A percentile compares a stretch with the other conserved stretches of the same genome.
Evolutionary conservation across 164 flowering plant genomes (phyloP).

Genomic region (Annona cherimola): DNA sequence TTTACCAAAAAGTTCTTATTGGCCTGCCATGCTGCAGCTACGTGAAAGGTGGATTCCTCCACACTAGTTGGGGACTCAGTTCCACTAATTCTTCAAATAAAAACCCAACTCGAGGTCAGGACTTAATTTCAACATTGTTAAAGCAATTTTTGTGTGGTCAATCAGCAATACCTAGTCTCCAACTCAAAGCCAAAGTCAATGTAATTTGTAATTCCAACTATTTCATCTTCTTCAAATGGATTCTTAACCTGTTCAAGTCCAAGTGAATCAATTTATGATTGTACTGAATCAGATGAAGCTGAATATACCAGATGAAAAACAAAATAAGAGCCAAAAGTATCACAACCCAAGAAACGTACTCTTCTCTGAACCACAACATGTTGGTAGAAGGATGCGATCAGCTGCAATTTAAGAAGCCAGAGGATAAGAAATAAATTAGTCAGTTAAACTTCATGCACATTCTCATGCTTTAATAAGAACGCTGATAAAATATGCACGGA

Average conservation of each 20-base stretch:
- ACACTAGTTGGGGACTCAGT: conserved; percentile 31
- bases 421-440: conserved; percentile 12
- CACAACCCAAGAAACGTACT: conserved; percentile 40
- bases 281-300: not conserved
- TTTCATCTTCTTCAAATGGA: conserved; percentile 70
- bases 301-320: not conserved
- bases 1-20: conserved; percentile 86
- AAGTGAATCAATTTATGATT: conserved; percentile 13
- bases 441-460: not conserved
- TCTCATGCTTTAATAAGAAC: not conserved
- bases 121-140: not conserved
- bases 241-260: conserved; percentile 84
- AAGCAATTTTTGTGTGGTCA: not conserved
- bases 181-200: conserved; percentile 93
- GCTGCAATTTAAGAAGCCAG: conserved; percentile 41
- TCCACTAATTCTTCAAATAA: conserved; percentile 43
- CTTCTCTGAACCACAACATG: conserved; percentile 91
- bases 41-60: conserved; percentile 68
- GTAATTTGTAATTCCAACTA: conserved; percentile 92
- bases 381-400: conserved; percentile 94
- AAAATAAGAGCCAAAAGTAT: not conserved
- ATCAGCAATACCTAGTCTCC: conserved; percentile 56
- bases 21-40: conserved; percentile 97
- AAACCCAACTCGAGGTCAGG: conserved; percentile 9
- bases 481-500: not conserved